phyloP scores from a whole-genome alignment of 2,329 filamentous ascomycete species.

The Paracorniculantispora psalliotae region DNA sequence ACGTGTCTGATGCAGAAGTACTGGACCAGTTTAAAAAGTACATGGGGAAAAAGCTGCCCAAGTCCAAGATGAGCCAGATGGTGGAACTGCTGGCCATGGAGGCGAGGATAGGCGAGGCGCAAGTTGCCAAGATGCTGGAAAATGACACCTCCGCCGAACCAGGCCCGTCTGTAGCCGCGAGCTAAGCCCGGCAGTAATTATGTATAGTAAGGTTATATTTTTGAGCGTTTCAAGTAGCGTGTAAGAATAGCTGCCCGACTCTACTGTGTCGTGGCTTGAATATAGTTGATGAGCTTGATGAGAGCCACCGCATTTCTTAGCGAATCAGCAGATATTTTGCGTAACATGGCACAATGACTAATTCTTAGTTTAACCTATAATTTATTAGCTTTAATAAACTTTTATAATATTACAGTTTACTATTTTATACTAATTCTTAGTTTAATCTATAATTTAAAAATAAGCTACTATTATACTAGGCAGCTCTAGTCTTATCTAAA shows the following conservation, averaged over 20 bases:
- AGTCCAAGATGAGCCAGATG: conserved; percentile 26
- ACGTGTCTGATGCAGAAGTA: conserved; percentile 22
- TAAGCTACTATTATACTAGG: too few relatives aligned
- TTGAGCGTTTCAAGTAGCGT: not conserved
- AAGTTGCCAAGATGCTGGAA: conserved; percentile 11
- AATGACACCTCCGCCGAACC: not conserved
- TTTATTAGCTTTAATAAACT: too few relatives aligned
- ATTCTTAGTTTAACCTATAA: too few relatives aligned
- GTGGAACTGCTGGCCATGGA: conserved; percentile 25
- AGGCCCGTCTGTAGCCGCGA: too few relatives aligned
- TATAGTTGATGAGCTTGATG: too few relatives aligned
- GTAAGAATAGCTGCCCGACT: not conserved
- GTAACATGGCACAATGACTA: not conserved
- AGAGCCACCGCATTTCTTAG: too few relatives aligned
- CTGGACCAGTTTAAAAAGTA: conserved; percentile 16
- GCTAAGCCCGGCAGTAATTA: not conserved
- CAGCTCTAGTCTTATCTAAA: too few relatives aligned
- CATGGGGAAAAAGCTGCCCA: conserved; percentile 21
- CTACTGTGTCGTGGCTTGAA: too few relatives aligned
- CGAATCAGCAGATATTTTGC: too few relatives aligned
- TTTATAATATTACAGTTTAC: too few relatives aligned
- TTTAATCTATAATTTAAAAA: too few relatives aligned
- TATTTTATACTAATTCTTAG: too few relatives aligned
- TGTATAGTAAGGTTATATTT: conserved; percentile 3
- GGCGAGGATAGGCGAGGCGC: conserved; percentile 23